Conservation (phyloP, 352 stramenopile species). For the Pythium utonaiense region DNA sequence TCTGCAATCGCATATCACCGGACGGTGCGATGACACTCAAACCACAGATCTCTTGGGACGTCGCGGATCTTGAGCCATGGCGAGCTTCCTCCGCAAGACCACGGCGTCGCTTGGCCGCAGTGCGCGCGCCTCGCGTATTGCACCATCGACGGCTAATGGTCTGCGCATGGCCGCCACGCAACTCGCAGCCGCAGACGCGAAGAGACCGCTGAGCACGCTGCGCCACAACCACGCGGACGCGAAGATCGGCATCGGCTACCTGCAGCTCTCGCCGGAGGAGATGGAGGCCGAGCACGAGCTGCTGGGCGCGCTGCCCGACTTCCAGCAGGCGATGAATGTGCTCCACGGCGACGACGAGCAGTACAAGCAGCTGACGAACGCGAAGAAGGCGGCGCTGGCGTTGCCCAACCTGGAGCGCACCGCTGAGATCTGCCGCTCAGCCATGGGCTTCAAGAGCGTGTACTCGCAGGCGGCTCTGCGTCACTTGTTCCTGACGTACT, state of each 20-base stretch:
- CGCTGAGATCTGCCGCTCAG: slow-evolving; percentile 70
- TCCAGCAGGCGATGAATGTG: slow-evolving; percentile 56
- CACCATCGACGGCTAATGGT: neutral
- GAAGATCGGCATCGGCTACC: slow-evolving; percentile 61
- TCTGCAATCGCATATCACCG: too few relatives aligned
- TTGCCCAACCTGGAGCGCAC: slow-evolving; percentile 57
- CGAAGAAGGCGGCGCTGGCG: slow-evolving; percentile 43
- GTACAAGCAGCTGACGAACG: slow-evolving; percentile 39
- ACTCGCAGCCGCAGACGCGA: neutral
- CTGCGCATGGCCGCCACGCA: neutral
- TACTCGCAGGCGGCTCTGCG: slow-evolving; percentile 60
- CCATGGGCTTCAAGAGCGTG: slow-evolving; percentile 71
- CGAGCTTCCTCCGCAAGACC: neutral
- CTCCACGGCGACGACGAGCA: slow-evolving; percentile 42
- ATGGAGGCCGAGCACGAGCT: slow-evolving; percentile 63
- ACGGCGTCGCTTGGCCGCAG: neutral
- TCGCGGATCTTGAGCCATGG: too few relatives aligned
- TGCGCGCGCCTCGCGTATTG: neutral
- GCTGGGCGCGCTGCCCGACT: slow-evolving; percentile 59
- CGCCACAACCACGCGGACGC: slow-evolving; percentile 47
- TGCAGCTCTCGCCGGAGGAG: slow-evolving; percentile 61
- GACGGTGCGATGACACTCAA: too few relatives aligned
- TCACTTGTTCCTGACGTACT: slow-evolving; percentile 56
- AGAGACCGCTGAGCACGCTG: slow-evolving; percentile 18
- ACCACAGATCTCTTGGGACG: too few relatives aligned